Percentiles rank a stretch among this genome's conserved stretches.
Evolutionary conservation across 768 basidiomycete species (phyloP).

Genomic region (Boletus subcaerulescens): DNA sequence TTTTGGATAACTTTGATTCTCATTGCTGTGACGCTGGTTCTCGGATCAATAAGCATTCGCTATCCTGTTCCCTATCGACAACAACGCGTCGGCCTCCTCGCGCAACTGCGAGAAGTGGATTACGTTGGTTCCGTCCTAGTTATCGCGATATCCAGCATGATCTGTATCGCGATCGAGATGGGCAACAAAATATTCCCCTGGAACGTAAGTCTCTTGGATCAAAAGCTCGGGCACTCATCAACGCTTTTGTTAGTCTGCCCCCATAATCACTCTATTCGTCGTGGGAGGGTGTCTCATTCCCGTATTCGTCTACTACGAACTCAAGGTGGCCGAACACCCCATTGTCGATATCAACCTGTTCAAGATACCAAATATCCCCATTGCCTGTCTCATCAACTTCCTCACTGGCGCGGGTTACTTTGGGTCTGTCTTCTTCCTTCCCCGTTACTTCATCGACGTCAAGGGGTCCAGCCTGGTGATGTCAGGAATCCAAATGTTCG

Average conservation of each 20-base stretch:
- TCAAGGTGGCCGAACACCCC: conserved; percentile 32
- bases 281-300: conserved; percentile 32
- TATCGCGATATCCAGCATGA: conserved; percentile 34
- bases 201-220: conserved; percentile 23
- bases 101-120: conserved; percentile 34
- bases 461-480: conserved; percentile 32
- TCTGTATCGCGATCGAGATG: conserved; percentile 38
- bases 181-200: conserved; percentile 37
- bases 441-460: conserved; percentile 39
- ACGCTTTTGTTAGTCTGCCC: conserved; percentile 23
- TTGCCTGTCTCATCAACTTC: conserved; percentile 37
- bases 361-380: conserved; percentile 34
- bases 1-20: conserved; percentile 42
- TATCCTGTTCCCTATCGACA: conserved; percentile 34
- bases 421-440: conserved; percentile 36
- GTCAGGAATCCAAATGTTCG: conserved; percentile 36
- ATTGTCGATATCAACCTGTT: conserved; percentile 35
- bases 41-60: conserved; percentile 26
- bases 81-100: conserved; percentile 32
- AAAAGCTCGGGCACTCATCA: neutral
- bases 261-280: conserved; percentile 29
- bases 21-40: conserved; percentile 28
- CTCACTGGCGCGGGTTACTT: conserved; percentile 38
- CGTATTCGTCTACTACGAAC: conserved; percentile 34
- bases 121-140: conserved; percentile 31